phyloP scores from a whole-genome alignment of 1,139 yeast genomes.

The Pichia sp. region DNA sequence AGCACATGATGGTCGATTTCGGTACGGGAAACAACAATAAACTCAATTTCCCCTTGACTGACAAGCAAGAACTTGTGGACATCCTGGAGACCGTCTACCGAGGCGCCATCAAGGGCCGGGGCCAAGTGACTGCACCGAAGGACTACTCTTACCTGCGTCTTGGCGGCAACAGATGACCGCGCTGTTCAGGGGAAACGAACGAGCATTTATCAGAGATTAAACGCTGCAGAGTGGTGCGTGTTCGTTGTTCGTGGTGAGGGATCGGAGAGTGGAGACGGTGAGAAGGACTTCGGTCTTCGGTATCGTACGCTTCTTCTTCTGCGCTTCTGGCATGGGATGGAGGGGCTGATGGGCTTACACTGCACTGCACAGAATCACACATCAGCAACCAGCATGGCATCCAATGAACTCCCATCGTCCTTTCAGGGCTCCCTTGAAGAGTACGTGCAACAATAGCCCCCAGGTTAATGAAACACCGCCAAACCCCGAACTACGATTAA shows the following conservation, averaged over 20 bases:
- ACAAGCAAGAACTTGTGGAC: constrained; percentile 87
- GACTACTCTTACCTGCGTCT: too few species aligned
- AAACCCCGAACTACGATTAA: too few species aligned
- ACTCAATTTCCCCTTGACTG: constrained; percentile 69
- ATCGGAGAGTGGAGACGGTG: too few species aligned
- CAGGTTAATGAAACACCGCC: too few species aligned
- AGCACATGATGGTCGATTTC: constrained; percentile 97
- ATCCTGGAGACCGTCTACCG: constrained; percentile 83
- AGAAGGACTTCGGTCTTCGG: not conserved
- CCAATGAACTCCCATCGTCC: constrained; percentile 21
- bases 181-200: too few species aligned
- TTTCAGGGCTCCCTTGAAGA: constrained; percentile 26
- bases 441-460: too few species aligned
- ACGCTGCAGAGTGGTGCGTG: not conserved
- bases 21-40: constrained; percentile 98
- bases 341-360: not conserved
- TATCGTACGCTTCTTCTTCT: not conserved
- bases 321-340: not conserved
- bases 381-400: too few species aligned
- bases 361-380: constrained; percentile 21
- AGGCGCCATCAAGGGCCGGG: constrained; percentile 76
- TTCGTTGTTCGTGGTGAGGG: too few species aligned
- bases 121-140: constrained; percentile 1
- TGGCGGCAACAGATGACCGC: too few species aligned
- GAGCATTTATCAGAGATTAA: too few species aligned